A percentile compares a stretch with the other conserved stretches of the same genome.
phyloP scores from a whole-genome alignment of 2,329 filamentous ascomycete genomes.

The Corinectria fuckeliana region DNA sequence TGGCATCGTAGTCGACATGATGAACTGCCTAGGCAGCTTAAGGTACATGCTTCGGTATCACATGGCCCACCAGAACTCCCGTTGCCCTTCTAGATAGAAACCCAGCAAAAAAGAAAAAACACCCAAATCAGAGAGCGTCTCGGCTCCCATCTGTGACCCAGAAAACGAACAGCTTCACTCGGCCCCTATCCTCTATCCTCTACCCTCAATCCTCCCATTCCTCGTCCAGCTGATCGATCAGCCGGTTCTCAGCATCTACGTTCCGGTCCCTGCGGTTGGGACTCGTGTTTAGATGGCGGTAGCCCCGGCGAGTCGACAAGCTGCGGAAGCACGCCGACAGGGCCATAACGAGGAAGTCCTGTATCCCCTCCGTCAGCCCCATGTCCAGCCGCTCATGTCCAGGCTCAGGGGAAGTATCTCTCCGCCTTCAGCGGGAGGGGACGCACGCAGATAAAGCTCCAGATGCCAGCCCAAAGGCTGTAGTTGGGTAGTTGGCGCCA shows the following conservation, averaged over 20 bases:
- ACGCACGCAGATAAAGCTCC: conserved; percentile 76
- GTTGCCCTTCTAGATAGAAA: conserved; percentile 28
- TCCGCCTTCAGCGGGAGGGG: conserved; percentile 41
- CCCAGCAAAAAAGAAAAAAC: conserved; percentile 18
- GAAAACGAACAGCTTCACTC: conserved; percentile 13
- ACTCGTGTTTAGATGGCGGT: conserved; percentile 66
- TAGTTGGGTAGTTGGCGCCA: conserved; percentile 98
- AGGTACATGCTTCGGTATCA: conserved; percentile 23
- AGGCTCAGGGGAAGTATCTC: conserved; percentile 39
- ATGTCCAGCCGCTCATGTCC: conserved; percentile 13
- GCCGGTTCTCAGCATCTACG: conserved; percentile 84
- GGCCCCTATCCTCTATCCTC: no score
- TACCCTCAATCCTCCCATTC: conserved; percentile 82
- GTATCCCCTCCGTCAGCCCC: conserved; percentile 36
- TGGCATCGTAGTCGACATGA: conserved; percentile 22
- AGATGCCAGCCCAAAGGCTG: conserved; percentile 87
- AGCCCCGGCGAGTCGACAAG: conserved; percentile 70
- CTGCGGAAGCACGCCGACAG: conserved; percentile 73
- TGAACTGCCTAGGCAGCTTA: conserved; percentile 12
- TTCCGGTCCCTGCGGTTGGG: conserved; percentile 56
- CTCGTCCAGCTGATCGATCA: conserved; percentile 96
- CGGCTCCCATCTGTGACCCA: background rate
- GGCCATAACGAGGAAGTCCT: conserved; percentile 72
- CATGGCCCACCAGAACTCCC: conserved; percentile 32
- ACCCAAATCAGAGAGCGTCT: conserved; percentile 5